Conservation (phyloP, 192 early-diverging fungal species). For the Oehlia diaphana region DNA sequence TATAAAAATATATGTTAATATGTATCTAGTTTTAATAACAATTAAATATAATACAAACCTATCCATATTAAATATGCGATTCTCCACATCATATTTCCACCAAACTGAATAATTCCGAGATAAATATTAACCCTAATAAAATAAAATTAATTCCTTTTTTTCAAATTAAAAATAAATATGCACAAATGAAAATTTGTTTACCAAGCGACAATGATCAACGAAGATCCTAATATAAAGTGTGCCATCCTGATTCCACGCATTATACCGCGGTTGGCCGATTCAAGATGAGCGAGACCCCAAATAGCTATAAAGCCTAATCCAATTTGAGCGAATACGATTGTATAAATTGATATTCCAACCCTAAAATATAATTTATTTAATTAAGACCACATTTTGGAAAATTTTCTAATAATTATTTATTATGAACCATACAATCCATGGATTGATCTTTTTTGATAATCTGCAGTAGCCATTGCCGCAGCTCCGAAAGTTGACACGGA, state of each 20-base stretch:
- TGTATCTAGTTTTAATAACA: background rate
- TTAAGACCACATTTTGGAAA: too few species aligned
- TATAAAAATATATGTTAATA: background rate
- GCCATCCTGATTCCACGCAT: background rate
- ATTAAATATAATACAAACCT: background rate
- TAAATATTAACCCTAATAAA: conserved; percentile 1
- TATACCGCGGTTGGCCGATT: conserved; percentile 24
- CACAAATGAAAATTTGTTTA: too few species aligned
- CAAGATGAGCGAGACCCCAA: conserved; percentile 2
- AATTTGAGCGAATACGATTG: conserved; percentile 20
- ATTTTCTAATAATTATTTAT: background rate
- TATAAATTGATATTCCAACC: conserved; percentile 21
- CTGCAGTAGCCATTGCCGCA: conserved; percentile 26
- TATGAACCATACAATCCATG: conserved; percentile 8
- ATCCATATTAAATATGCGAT: background rate
- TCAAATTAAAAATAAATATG: too few species aligned
- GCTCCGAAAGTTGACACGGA: conserved; percentile 22
- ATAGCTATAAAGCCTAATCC: conserved; percentile 23
- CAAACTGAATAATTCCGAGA: conserved; percentile 4
- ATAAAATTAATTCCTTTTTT: too few species aligned
- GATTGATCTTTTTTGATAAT: background rate
- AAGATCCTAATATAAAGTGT: conserved; percentile 13
- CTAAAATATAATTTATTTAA: background rate
- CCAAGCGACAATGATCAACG: background rate
- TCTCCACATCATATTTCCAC: background rate